Percentiles rank a stretch among this genome's conserved stretches.
Conservation (phyloP, 2,329 filamentous ascomycete genomes). For the Calonectria crousiana region DNA sequence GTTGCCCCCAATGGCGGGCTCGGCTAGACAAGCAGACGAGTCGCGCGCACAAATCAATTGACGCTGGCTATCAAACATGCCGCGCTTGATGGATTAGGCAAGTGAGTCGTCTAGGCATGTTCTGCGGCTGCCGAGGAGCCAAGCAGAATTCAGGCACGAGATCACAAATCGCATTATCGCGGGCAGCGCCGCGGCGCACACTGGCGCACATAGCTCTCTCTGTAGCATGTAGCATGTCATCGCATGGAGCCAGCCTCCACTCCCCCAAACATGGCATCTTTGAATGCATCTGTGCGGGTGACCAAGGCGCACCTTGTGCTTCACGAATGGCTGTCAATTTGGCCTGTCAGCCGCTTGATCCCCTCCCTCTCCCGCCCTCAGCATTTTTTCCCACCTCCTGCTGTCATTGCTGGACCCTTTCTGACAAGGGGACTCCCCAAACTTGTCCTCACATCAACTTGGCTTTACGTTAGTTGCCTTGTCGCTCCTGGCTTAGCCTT, state of each 20-base stretch:
- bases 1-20: background rate
- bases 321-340: background rate
- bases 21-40: background rate
- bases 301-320: background rate
- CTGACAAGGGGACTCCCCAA: background rate
- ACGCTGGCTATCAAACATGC: background rate
- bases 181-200: background rate
- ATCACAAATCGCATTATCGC: background rate
- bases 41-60: background rate
- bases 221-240: background rate
- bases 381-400: background rate
- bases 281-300: background rate
- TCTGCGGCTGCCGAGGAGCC: background rate
- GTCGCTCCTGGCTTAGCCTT: conserved; percentile 9
- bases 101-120: background rate
- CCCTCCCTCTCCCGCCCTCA: background rate
- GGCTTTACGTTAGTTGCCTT: conserved; percentile 11
- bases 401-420: background rate
- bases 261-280: background rate
- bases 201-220: background rate
- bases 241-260: background rate
- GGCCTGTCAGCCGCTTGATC: background rate
- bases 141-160: background rate
- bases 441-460: background rate
- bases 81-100: background rate